Evolutionary conservation across 2,329 filamentous ascomycete genomes (phyloP).

Genomic region (Xylariaceae sp.): DNA sequence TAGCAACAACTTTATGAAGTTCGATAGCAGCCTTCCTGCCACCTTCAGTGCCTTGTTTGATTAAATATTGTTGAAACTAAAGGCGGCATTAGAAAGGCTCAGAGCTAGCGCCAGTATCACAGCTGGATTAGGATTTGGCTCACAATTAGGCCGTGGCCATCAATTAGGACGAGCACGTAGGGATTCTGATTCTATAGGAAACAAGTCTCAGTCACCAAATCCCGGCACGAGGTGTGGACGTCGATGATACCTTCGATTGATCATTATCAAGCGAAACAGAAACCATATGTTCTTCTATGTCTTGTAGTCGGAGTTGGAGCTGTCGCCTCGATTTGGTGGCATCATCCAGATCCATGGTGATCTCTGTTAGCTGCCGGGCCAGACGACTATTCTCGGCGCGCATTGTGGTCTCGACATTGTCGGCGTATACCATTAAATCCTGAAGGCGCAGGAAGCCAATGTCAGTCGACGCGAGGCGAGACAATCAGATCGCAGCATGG

Average conservation of each 20-base stretch:
- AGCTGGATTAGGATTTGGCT: constrained; percentile 20
- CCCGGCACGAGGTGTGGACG: constrained; percentile 4
- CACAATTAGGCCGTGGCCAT: constrained; percentile 59
- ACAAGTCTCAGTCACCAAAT: constrained; percentile 19
- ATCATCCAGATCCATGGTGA: constrained; percentile 46
- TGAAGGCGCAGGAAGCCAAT: constrained; percentile 21
- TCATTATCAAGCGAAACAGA: constrained; percentile 37
- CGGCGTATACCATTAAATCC: constrained; percentile 44
- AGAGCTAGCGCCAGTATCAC: constrained; percentile 6
- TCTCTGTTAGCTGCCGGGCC: constrained; percentile 37
- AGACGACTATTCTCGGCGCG: constrained; percentile 42
- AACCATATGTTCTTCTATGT: constrained; percentile 35
- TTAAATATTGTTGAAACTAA: constrained; percentile 53
- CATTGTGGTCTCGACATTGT: constrained; percentile 40
- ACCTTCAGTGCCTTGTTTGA: constrained; percentile 50
- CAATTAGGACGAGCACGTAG: constrained; percentile 56
- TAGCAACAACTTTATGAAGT: constrained; percentile 43
- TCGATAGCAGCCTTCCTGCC: constrained; percentile 48
- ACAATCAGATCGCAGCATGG: constrained; percentile 5
- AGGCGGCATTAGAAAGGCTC: constrained; percentile 8
- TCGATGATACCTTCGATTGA: constrained; percentile 40
- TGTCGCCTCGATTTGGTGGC: constrained; percentile 45
- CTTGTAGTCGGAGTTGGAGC: constrained; percentile 43
- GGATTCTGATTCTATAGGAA: constrained; percentile 45
- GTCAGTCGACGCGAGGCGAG: constrained; percentile 6